A percentile compares a stretch with the other conserved stretches of the same genome.
Conservation (phyloP, 306 rosid species). For the Calophaca sinica region DNA sequence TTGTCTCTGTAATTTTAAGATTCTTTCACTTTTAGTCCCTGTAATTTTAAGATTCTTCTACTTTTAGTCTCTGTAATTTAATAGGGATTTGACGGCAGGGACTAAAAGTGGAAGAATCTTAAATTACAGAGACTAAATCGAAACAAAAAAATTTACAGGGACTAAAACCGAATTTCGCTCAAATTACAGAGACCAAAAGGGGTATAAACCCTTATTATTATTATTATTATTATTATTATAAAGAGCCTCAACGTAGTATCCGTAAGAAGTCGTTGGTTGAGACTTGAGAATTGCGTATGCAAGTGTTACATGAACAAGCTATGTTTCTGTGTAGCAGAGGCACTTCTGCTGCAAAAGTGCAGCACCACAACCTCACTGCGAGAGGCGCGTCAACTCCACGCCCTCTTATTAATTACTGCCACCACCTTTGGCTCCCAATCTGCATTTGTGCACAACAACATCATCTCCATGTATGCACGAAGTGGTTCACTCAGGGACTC, state of each 20-base stretch:
- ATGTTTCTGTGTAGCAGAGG: constrained; percentile 34
- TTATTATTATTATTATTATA: not conserved
- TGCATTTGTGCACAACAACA: constrained; percentile 69
- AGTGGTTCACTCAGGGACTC: constrained; percentile 61
- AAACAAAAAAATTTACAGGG: too few relatives aligned
- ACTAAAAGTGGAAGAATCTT: too few relatives aligned
- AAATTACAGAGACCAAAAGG: too few relatives aligned
- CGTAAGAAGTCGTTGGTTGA: not conserved
- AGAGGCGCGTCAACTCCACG: constrained; percentile 81
- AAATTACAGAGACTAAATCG: too few relatives aligned
- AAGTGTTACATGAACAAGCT: constrained; percentile 44
- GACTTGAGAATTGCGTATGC: not conserved
- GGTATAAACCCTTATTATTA: too few relatives aligned
- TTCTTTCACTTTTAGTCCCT: too few relatives aligned
- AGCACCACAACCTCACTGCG: constrained; percentile 54
- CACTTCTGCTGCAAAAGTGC: constrained; percentile 68
- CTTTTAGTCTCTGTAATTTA: too few relatives aligned
- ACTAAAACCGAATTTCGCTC: too few relatives aligned
- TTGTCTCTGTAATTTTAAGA: too few relatives aligned
- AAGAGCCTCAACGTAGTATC: not conserved
- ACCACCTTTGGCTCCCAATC: constrained; percentile 33
- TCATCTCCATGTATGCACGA: constrained; percentile 74
- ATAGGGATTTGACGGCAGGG: too few relatives aligned
- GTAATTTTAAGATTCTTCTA: too few relatives aligned
- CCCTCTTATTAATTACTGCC: constrained; percentile 66